A percentile compares a stretch with the other conserved stretches of the same genome.
Conservation (phyloP, 169 alveolate genomes). For the Plasmodium gonderi region DNA sequence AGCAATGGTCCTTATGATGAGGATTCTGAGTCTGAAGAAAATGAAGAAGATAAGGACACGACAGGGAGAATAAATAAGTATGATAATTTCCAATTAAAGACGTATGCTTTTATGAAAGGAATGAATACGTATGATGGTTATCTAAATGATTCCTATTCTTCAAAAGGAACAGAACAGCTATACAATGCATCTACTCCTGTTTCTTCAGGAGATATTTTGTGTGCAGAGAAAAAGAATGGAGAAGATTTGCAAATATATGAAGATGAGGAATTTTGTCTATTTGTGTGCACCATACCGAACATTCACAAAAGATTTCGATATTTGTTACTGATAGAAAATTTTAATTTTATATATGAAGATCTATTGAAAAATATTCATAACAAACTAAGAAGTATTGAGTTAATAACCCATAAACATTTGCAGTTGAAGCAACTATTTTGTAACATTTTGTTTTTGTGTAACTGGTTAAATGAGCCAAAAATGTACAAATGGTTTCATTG, state of each 20-base stretch:
- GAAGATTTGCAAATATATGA: slow-evolving; percentile 16
- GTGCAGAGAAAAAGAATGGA: neutral
- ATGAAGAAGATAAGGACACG: neutral
- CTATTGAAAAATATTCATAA: slow-evolving; percentile 39
- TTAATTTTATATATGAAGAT: slow-evolving; percentile 63
- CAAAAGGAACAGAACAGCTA: neutral
- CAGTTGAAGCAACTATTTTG: slow-evolving; percentile 60
- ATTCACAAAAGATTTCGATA: slow-evolving; percentile 51
- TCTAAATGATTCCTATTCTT: neutral
- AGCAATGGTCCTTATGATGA: neutral
- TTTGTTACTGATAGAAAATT: slow-evolving; percentile 59
- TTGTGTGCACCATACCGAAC: slow-evolving; percentile 41
- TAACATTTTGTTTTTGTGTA: slow-evolving; percentile 58
- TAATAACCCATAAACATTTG: slow-evolving; percentile 46
- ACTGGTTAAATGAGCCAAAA: slow-evolving; percentile 65
- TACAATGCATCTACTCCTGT: neutral
- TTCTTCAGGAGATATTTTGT: neutral
- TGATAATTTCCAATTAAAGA: slow-evolving; percentile 9
- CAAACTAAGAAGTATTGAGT: slow-evolving; percentile 34
- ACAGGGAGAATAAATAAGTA: neutral
- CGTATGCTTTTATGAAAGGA: slow-evolving; percentile 59
- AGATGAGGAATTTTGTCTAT: slow-evolving; percentile 69
- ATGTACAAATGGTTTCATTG: slow-evolving; percentile 64
- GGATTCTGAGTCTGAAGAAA: neutral
- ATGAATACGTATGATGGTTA: slow-evolving; percentile 19